Evolutionary conservation across 2,329 filamentous ascomycete genomes (phyloP).

Genomic region (Ophiostoma himal-ulmi): DNA sequence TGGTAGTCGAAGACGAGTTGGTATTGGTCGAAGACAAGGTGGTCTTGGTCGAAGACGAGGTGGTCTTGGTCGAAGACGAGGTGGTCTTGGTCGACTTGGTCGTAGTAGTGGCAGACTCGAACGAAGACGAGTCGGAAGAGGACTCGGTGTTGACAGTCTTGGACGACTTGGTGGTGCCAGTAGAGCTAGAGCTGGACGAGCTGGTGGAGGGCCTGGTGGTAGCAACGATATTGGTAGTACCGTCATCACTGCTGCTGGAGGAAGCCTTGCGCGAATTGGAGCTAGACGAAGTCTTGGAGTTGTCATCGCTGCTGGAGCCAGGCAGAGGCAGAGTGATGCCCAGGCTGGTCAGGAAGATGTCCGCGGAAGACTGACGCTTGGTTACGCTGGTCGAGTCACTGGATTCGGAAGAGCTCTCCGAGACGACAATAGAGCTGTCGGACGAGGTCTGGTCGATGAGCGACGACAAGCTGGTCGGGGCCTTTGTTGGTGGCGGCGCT

Average conservation of each 20-base stretch:
- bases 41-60: background rate
- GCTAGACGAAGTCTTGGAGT: background rate
- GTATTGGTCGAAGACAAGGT: background rate
- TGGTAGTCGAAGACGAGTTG: background rate
- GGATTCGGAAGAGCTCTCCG: background rate
- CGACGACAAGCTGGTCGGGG: slow-evolving; percentile 18
- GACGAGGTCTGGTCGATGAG: slow-evolving; percentile 13
- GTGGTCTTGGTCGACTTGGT: slow-evolving; percentile 12
- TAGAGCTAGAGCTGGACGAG: background rate
- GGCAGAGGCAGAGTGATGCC: slow-evolving; percentile 1
- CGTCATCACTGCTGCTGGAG: background rate
- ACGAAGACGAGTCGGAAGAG: slow-evolving; percentile 19
- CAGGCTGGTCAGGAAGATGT: slow-evolving; percentile 19
- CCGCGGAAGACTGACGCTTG: slow-evolving; percentile 24
- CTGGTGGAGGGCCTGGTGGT: background rate
- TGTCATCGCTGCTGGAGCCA: background rate
- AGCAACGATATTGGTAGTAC: background rate
- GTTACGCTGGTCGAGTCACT: slow-evolving; percentile 23
- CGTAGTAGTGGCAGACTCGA: background rate
- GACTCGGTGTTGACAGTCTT: slow-evolving; percentile 2
- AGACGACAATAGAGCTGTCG: slow-evolving; percentile 3
- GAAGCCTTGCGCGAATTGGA: slow-evolving; percentile 13
- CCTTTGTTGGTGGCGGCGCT: slow-evolving; percentile 27
- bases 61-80: background rate
- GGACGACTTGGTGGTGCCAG: slow-evolving; percentile 2